These are phyloP conservation scores for Hypoxylon crocopeplum DNA, from an alignment of 495 filamentous ascomycete species.

Conservation along the genomic window DNA sequence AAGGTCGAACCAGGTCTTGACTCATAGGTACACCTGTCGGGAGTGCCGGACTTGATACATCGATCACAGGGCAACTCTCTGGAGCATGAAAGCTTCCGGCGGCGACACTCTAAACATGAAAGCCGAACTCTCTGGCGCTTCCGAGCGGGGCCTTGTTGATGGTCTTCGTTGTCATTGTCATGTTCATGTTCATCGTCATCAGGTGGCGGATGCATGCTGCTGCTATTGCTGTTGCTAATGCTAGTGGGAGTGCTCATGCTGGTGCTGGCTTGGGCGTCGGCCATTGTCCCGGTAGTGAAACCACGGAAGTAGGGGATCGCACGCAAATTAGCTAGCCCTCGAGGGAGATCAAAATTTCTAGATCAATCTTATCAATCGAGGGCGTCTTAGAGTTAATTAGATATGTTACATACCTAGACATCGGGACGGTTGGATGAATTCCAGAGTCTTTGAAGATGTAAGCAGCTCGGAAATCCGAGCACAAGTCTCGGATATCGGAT, in stretches of 20 bases:
- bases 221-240: background rate
- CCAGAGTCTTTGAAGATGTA: constrained; percentile 8
- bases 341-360: constrained; percentile 14
- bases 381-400: background rate
- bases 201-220: constrained; percentile 2
- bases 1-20: constrained; percentile 46
- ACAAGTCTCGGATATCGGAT: constrained; percentile 9
- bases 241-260: background rate
- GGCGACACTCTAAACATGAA: constrained; percentile 58
- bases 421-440: constrained; percentile 7
- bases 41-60: constrained; percentile 58
- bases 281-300: constrained; percentile 17
- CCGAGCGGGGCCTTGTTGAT: constrained; percentile 45
- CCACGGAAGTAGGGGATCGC: constrained; percentile 19
- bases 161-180: constrained; percentile 33
- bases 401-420: constrained; percentile 26
- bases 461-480: constrained; percentile 30
- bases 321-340: constrained; percentile 20
- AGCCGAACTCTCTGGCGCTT: constrained; percentile 58
- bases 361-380: constrained; percentile 31
- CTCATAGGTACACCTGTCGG: constrained; percentile 58
- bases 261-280: constrained; percentile 18
- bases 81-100: constrained; percentile 59
- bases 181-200: constrained; percentile 33
- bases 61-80: constrained; percentile 59